phyloP scores from a whole-genome alignment of 441 rosid genomes.

The Adansonia grandidieri region DNA sequence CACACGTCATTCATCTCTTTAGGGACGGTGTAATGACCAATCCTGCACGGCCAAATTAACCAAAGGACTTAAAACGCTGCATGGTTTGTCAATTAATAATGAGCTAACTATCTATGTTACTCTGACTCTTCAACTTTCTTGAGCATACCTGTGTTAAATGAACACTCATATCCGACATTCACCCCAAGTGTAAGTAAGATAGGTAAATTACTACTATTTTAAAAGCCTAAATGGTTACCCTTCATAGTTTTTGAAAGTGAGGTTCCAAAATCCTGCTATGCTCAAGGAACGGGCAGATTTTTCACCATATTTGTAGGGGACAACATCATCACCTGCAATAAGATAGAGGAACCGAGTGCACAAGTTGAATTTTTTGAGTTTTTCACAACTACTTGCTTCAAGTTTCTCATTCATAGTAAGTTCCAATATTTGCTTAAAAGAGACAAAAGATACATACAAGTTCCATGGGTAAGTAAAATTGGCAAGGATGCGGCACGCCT shows the following conservation, averaged over 20 bases:
- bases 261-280: conserved; percentile 66
- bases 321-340: conserved; percentile 81
- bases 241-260: conserved; percentile 62
- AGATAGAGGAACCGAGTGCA: background rate
- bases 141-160: too few species aligned
- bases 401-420: background rate
- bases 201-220: background rate
- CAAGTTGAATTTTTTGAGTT: background rate
- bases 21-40: conserved; percentile 92
- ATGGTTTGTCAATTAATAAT: background rate
- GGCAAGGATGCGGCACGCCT: conserved; percentile 72
- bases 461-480: conserved; percentile 61
- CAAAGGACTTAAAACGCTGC: background rate
- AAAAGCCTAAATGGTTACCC: conserved; percentile 51
- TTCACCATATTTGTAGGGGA: conserved; percentile 71
- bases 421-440: conserved; percentile 4
- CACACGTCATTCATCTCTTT: conserved; percentile 87
- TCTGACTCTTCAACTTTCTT: too few species aligned
- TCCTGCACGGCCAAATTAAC: conserved; percentile 49
- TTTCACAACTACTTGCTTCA: background rate
- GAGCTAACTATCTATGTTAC: background rate
- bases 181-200: too few species aligned
- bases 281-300: conserved; percentile 66
- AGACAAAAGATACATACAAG: conserved; percentile 38
- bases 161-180: too few species aligned